Percentiles rank a stretch among this genome's conserved stretches.
These are phyloP conservation scores for Taxillus chinensis DNA, from an alignment of 164 flowering plant species.

Conservation along the genomic window DNA sequence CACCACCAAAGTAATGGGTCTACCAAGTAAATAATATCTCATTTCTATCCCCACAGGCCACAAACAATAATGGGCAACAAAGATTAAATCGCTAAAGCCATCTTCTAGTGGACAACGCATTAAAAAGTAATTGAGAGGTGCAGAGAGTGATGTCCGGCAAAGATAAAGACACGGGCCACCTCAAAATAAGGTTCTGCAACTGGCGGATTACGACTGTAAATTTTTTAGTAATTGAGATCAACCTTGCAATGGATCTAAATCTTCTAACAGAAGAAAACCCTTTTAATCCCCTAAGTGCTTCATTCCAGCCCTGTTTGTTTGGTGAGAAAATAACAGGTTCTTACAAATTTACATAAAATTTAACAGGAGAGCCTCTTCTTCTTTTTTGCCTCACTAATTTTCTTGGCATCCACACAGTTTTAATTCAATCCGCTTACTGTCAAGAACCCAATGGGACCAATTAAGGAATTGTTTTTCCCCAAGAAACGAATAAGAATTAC, in stretches of 20 bases:
- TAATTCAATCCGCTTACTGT: too few species aligned
- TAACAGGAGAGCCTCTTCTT: too few species aligned
- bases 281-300: not conserved
- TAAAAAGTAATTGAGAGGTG: not conserved
- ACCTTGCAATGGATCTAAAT: not conserved
- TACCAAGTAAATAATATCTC: not conserved
- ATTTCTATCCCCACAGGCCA: not conserved
- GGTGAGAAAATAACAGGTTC: not conserved
- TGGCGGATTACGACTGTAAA: not conserved
- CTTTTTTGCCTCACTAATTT: too few species aligned
- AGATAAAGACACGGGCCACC: constrained; percentile 6
- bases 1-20: not conserved
- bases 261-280: not conserved
- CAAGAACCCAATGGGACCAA: too few species aligned
- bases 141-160: not conserved
- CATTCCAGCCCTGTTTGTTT: not conserved
- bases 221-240: too few species aligned
- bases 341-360: not conserved
- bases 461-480: too few species aligned
- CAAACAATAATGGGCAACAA: not conserved
- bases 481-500: too few species aligned
- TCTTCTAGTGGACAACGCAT: not conserved
- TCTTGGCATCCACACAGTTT: too few species aligned
- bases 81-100: not conserved
- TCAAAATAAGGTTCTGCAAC: not conserved